Conservation (phyloP, 768 basidiomycete genomes). For the Inosperma sp. region DNA sequence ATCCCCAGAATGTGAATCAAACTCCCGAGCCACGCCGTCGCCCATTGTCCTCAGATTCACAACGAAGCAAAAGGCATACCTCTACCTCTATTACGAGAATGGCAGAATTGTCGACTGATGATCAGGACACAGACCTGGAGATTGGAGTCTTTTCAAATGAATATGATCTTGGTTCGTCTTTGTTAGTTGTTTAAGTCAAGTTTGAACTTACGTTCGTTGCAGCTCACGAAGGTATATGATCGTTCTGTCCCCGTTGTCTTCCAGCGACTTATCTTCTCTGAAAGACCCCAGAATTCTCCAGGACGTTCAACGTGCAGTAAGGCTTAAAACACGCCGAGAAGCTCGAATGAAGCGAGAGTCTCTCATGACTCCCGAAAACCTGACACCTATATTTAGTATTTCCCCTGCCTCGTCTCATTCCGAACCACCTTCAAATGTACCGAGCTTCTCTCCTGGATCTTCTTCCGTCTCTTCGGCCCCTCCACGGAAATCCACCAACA, state of each 20-base stretch:
- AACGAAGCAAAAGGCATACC: conserved; percentile 22
- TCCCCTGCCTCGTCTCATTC: conserved; percentile 24
- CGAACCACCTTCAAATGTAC: conserved; percentile 22
- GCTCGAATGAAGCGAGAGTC: conserved; percentile 45
- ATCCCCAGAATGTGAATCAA: conserved; percentile 28
- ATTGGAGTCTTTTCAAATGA: conserved; percentile 59
- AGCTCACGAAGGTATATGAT: conserved; percentile 70
- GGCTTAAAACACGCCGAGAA: conserved; percentile 69
- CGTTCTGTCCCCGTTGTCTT: background rate
- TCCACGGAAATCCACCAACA: conserved; percentile 24
- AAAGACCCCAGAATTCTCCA: conserved; percentile 78
- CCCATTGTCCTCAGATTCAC: conserved; percentile 24
- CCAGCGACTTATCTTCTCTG: conserved; percentile 6
- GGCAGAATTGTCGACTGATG: conserved; percentile 1
- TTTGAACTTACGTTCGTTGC: conserved; percentile 13
- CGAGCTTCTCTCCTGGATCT: conserved; percentile 25
- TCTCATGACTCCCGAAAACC: conserved; percentile 15
- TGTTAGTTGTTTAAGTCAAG: conserved; percentile 2
- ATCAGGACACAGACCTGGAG: conserved; percentile 17
- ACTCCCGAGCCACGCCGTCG: conserved; percentile 24
- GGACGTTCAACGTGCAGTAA: conserved; percentile 73
- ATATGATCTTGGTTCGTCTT: conserved; percentile 66
- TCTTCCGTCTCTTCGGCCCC: conserved; percentile 14
- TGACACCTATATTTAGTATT: conserved; percentile 16
- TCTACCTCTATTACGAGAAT: conserved; percentile 10